These are phyloP conservation scores for Leishmania braziliensis DNA, from an alignment of 208 protist genomes.

Conservation along the genomic window DNA sequence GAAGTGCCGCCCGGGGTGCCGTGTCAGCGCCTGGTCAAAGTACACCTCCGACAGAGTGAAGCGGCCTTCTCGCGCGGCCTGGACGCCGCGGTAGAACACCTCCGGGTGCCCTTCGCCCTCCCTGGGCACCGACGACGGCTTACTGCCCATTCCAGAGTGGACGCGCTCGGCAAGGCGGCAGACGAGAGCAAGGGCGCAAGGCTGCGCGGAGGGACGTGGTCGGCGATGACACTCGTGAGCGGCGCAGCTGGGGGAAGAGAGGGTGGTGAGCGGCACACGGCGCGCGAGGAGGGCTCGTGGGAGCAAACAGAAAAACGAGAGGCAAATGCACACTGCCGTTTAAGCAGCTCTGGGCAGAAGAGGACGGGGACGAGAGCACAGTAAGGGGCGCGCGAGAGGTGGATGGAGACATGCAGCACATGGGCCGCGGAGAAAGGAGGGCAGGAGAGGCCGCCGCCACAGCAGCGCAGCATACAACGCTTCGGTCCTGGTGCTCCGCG, in stretches of 20 bases:
- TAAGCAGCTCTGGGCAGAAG: neutral
- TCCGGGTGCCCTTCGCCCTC: neutral
- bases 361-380: neutral
- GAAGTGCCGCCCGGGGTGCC: conserved; percentile 6
- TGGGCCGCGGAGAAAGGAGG: neutral
- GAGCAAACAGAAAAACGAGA: neutral
- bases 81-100: conserved; percentile 8
- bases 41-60: conserved; percentile 10
- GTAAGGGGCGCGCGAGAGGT: neutral
- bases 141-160: neutral
- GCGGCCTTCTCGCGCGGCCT: conserved; percentile 3
- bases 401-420: neutral
- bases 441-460: neutral
- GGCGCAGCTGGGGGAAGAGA: neutral
- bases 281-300: neutral
- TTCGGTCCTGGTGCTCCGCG: neutral
- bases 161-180: neutral
- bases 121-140: neutral
- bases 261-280: neutral
- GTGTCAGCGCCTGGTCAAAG: conserved; percentile 3
- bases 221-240: neutral
- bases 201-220: neutral
- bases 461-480: neutral
- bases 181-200: neutral
- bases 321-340: neutral